Base-by-base conservation (phyloP, 192 early-diverging fungal genomes). In the Thamnidium elegans region DNA sequence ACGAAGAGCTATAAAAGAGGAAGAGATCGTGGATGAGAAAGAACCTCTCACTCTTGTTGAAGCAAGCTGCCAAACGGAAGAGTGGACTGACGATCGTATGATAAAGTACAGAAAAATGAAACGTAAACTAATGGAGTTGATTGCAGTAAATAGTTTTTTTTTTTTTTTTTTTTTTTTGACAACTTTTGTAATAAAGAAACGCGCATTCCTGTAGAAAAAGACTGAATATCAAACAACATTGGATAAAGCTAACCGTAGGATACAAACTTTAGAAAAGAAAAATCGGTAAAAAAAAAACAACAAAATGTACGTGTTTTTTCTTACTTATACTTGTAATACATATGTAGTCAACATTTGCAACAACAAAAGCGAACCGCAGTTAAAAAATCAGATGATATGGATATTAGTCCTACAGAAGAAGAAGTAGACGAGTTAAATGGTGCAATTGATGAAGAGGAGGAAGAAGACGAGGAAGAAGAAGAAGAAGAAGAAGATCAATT, bases 181-280 rank as follows among this genome's bases (percentile, higher is more conserved):
- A 23, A 19, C 15, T 44, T 20, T 45, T 31, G 1, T 52, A 55
- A 62, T 54, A 43, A 44, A 43, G 23, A 53, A 26, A 26, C 26
- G 3, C 50, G 11, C 14, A 13, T 21, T 14, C 21, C 0, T 61
- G 26, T 54, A 68, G 67, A 68, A 54, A 62, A 61, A 69, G 4
- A 26, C 21, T 31, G 43, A 52, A n/a, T 45, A 61, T 3, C 60
- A 69, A 32, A 4, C 14, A n/a, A 51, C 68, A 10, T 39, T 69
- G 44, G 68, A 69, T 50, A 54, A 58, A 50, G 68, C 68, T 1
- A 69, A 69, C 55, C 58, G 60, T 19, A 61, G 60, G 20, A 69
- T 69, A 43, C 58, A 69, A 26, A 19, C 52, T n/a, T 36, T 69
- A 8, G 50, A 69, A 26, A 61, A 53, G 45, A 53, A 69, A 31